phyloP scores from a whole-genome alignment of 495 filamentous ascomycete genomes.

The Trichocladium uniseriatum region DNA sequence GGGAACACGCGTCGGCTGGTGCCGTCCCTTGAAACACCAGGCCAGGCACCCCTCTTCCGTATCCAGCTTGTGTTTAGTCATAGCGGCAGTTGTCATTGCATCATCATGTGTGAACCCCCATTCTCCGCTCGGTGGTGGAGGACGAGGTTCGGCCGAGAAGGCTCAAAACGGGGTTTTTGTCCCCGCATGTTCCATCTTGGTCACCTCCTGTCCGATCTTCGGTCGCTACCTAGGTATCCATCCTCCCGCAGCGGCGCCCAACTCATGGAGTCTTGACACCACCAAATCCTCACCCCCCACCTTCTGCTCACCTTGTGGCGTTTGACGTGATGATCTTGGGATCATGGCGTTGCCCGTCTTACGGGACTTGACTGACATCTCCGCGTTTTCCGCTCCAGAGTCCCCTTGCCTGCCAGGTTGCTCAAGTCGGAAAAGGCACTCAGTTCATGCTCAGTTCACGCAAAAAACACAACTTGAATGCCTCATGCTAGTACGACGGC shows the following conservation, averaged over 20 bases:
- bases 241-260: too few species aligned
- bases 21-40: neutral
- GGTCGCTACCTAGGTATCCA: too few species aligned
- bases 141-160: conserved; percentile 1
- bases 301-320: neutral
- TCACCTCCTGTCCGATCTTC: neutral
- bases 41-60: neutral
- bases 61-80: conserved; percentile 7
- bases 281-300: neutral
- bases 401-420: too few species aligned
- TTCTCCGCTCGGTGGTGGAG: neutral
- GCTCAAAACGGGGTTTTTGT: neutral
- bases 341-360: too few species aligned
- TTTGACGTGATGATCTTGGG: too few species aligned
- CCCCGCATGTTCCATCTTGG: neutral
- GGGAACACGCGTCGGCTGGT: neutral
- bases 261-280: too few species aligned
- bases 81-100: conserved; percentile 1
- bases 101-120: conserved; percentile 9
- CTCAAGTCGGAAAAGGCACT: too few species aligned
- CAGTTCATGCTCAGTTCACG: too few species aligned
- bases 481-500: neutral
- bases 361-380: too few species aligned
- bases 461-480: too few species aligned
- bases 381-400: too few species aligned